These are phyloP conservation scores for Diaporthe capsici DNA, from an alignment of 2,329 filamentous ascomycete genomes.

Conservation along the genomic window DNA sequence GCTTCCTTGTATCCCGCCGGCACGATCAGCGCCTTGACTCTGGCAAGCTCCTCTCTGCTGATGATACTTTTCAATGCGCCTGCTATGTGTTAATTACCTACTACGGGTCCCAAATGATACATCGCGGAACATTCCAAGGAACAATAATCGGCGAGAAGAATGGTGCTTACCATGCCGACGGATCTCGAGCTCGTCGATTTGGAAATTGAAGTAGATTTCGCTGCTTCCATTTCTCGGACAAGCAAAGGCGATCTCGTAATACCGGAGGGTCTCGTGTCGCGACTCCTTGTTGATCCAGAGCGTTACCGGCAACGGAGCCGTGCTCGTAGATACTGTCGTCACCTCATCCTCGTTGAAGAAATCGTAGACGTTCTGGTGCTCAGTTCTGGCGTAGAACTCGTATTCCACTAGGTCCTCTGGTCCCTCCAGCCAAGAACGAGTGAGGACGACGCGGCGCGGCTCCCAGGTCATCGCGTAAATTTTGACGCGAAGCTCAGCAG, in stretches of 20 bases:
- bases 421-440: not conserved
- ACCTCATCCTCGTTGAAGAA: not conserved
- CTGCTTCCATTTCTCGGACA: not conserved
- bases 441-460: not conserved
- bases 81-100: too few species aligned
- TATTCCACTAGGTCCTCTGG: not conserved
- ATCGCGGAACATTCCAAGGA: too few species aligned
- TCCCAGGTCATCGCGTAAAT: constrained; percentile 16
- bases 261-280: not conserved
- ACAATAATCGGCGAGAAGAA: too few species aligned
- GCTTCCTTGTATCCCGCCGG: not conserved
- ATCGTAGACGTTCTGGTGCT: not conserved
- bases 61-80: not conserved
- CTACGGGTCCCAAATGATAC: too few species aligned
- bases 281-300: constrained; percentile 8
- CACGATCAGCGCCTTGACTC: not conserved
- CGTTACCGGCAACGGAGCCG: not conserved
- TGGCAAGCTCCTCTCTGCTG: not conserved
- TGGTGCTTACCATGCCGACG: not conserved
- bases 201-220: constrained; percentile 8
- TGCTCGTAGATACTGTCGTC: not conserved
- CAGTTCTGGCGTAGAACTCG: not conserved
- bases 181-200: not conserved
- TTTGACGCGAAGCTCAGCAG: constrained; percentile 9
- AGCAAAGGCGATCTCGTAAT: constrained; percentile 5